Conservation (phyloP, 2,329 filamentous ascomycete genomes). For the Elsinoe perseae region DNA sequence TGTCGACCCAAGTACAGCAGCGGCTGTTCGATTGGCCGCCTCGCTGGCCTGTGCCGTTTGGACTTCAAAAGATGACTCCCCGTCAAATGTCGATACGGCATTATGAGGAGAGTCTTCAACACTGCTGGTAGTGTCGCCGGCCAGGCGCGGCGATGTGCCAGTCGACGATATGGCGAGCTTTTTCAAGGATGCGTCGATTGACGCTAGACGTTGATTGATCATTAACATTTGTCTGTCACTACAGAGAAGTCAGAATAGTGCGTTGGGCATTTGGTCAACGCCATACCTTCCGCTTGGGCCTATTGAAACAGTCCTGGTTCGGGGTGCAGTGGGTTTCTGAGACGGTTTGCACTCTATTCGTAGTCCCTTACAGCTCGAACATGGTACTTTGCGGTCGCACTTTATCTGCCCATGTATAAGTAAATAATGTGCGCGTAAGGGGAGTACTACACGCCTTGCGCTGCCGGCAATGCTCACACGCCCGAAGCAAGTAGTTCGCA, state of each 20-base stretch:
- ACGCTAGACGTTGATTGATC: conserved; percentile 15
- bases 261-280: too few relatives aligned
- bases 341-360: conserved; percentile 16
- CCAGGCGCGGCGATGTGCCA: background rate
- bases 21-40: conserved; percentile 15
- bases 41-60: conserved; percentile 16
- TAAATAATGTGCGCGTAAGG: background rate
- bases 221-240: conserved; percentile 17
- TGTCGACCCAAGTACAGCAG: conserved; percentile 8
- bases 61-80: conserved; percentile 16
- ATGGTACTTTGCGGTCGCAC: conserved; percentile 17
- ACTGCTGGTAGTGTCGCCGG: background rate
- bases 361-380: conserved; percentile 16
- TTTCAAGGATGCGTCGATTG: conserved; percentile 15
- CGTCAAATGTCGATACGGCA: conserved; percentile 12
- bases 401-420: conserved; percentile 13
- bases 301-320: background rate
- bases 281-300: background rate
- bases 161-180: background rate
- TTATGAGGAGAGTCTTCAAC: conserved; percentile 10
- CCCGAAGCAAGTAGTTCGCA: conserved; percentile 4
- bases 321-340: background rate
- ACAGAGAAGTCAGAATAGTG: conserved; percentile 4
- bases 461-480: conserved; percentile 18
- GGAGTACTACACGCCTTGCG: conserved; percentile 5